Base-by-base conservation (phyloP, 177 flowering plant genomes). In the Vitis hybrid region DNA sequence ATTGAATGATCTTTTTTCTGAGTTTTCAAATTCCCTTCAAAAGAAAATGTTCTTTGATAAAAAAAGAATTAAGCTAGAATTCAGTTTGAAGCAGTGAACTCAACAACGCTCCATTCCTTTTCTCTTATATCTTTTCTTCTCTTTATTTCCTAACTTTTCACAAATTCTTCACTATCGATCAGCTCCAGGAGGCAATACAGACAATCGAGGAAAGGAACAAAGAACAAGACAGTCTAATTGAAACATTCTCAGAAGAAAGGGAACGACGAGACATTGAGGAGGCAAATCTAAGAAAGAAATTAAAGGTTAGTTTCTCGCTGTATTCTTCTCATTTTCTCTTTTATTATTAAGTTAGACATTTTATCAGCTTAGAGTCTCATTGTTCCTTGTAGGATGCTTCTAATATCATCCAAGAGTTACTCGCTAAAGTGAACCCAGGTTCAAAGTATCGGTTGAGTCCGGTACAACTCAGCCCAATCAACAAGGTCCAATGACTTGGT, bases 191-290 rank as follows among this genome's bases (percentile, higher is more conserved):
- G 26, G 63, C 57, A 17, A 18, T 74, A 56, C 19, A 51, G 15
- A 74, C 64, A 11, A 10, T 69, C 32, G 74, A 76, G 59, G 63
- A 57, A 21, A 8, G 73, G 71, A 72, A 72, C 19, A 70, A 68
- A 61, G 84, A 81, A 60, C 80, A 79, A 51, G 75, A 72, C 56
- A 56, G 63, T 55, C 52, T 75, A 4, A 66, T 80, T 17, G 64
- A 71, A 4, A 55, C 69, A 26, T 69, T 82, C 51, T 23, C 39
- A 30, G 80, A 74, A 52, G 82, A 79, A 62, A 77, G 77, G 65
- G 51, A 48, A 13, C 54, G 73, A 39, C 71, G 80, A 68, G 74
- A 67, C 26, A 15, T 15, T 2, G 72, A 70, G 60, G 74, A 72
- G 67, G 75, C 57, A 64, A 49, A 11, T 52, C 15, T 76, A 72